Conservation (phyloP, 805 yeast species). For the Lachancea waltii region DNA sequence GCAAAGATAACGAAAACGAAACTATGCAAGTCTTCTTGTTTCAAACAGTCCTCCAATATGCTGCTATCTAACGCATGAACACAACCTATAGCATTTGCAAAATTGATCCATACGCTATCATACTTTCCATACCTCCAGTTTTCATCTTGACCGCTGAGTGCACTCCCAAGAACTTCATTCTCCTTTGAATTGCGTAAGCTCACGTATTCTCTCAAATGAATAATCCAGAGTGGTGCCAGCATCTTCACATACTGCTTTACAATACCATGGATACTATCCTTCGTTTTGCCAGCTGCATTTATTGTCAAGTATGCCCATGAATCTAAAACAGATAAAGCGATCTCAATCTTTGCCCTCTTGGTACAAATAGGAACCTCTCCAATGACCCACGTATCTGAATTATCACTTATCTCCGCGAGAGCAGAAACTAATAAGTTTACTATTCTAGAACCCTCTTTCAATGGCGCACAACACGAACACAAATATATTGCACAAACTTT, state of each 20-base stretch:
- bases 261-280: constrained; percentile 41
- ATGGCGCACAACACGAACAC: constrained; percentile 49
- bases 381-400: constrained; percentile 37
- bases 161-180: too few relatives aligned
- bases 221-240: constrained; percentile 74
- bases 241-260: constrained; percentile 50
- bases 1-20: constrained; percentile 79
- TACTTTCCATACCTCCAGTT: neutral
- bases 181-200: neutral
- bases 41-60: constrained; percentile 42
- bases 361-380: constrained; percentile 50
- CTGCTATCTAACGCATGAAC: constrained; percentile 47
- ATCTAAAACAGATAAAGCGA: constrained; percentile 55
- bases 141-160: neutral
- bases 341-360: constrained; percentile 41
- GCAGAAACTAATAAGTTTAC: constrained; percentile 59
- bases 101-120: constrained; percentile 59
- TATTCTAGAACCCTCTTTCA: constrained; percentile 46
- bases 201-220: constrained; percentile 58
- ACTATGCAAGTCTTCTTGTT: constrained; percentile 47
- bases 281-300: constrained; percentile 21
- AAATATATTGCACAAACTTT: constrained; percentile 72
- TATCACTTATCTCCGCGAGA: constrained; percentile 45
- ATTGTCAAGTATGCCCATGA: constrained; percentile 65
- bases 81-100: constrained; percentile 68